Percentiles rank a stretch among this genome's conserved stretches.
Conservation (phyloP, 2,329 filamentous ascomycete species). For the Helotiales sp. region DNA sequence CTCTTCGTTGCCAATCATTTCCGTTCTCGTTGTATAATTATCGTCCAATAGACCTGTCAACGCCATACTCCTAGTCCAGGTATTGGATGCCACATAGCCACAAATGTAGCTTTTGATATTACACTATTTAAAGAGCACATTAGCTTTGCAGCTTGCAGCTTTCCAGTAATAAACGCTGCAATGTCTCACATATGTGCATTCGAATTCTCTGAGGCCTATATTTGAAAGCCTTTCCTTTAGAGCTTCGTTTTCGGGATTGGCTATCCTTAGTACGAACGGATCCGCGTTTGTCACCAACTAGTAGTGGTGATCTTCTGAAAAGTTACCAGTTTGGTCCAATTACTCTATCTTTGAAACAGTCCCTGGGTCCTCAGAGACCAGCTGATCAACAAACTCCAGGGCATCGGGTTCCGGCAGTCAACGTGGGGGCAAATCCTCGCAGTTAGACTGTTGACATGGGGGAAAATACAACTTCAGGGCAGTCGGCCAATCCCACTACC, state of each 20-base stretch:
- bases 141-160: background rate
- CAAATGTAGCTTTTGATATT: background rate
- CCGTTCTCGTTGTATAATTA: background rate
- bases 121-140: background rate
- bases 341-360: background rate
- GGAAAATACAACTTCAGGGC: background rate
- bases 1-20: background rate
- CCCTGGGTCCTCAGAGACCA: background rate
- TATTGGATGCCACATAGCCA: background rate
- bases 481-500: background rate
- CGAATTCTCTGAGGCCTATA: background rate
- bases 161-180: background rate
- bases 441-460: background rate
- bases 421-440: background rate
- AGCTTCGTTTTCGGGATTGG: background rate
- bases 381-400: background rate
- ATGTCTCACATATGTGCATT: constrained; percentile 3
- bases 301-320: background rate
- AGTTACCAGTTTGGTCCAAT: background rate
- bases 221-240: background rate
- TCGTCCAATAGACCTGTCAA: background rate
- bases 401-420: background rate
- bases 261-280: background rate
- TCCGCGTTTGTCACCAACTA: background rate
- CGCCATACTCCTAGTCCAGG: background rate